Percentiles rank a stretch among this genome's conserved stretches.
Evolutionary conservation across 2,329 filamentous ascomycete species (phyloP).

Genomic region (Fusarium drepaniforme): DNA sequence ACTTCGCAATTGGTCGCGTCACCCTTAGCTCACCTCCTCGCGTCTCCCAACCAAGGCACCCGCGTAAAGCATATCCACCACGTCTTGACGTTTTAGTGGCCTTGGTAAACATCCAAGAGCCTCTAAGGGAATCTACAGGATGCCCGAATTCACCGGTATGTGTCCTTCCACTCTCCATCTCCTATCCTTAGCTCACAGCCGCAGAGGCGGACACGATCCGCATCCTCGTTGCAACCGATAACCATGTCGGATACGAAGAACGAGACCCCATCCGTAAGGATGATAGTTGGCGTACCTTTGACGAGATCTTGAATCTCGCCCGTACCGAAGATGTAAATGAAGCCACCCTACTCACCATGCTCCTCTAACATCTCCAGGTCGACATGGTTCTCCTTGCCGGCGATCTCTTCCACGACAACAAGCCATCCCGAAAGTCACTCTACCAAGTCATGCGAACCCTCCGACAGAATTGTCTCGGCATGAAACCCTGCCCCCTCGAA

Average conservation of each 20-base stretch:
- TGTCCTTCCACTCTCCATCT: background rate
- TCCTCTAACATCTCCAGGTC: slow-evolving; percentile 60
- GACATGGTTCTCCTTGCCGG: slow-evolving; percentile 97
- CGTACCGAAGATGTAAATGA: slow-evolving; percentile 78
- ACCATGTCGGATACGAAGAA: slow-evolving; percentile 97
- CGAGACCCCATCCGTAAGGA: slow-evolving; percentile 94
- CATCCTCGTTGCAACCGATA: slow-evolving; percentile 94
- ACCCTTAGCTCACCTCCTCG: slow-evolving; percentile 24
- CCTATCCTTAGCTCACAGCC: slow-evolving; percentile 17
- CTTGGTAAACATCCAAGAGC: background rate
- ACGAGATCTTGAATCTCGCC: slow-evolving; percentile 93
- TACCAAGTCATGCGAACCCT: slow-evolving; percentile 97
- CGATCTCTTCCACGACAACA: slow-evolving; percentile 98
- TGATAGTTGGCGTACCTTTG: slow-evolving; percentile 96
- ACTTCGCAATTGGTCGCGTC: slow-evolving; percentile 46
- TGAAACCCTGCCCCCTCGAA: slow-evolving; percentile 95
- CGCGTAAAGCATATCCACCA: slow-evolving; percentile 36
- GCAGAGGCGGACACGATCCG: slow-evolving; percentile 85
- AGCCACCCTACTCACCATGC: accelerated
- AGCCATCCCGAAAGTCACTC: slow-evolving; percentile 94
- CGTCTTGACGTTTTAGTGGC: background rate
- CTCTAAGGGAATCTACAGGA: slow-evolving; percentile 17
- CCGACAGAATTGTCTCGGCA: slow-evolving; percentile 92
- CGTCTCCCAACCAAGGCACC: slow-evolving; percentile 20
- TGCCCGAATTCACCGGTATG: slow-evolving; percentile 49